These are phyloP conservation scores for Yamadazyma spencermartinsiae DNA, from an alignment of 1,139 yeast genomes.

Conservation along the genomic window DNA sequence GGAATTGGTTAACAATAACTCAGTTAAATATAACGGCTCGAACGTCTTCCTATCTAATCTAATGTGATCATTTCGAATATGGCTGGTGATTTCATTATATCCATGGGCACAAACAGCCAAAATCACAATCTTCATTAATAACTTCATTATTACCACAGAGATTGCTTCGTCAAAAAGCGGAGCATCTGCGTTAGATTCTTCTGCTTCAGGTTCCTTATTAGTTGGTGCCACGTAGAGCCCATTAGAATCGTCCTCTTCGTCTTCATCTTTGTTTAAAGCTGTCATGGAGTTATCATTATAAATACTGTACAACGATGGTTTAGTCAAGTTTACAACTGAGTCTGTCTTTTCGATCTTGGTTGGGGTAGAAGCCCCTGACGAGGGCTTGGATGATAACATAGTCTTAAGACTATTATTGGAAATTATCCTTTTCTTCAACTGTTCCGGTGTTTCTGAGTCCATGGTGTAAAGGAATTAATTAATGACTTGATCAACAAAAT, in stretches of 20 bases:
- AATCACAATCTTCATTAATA: slow-evolving; percentile 27
- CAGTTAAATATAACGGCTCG: slow-evolving; percentile 37
- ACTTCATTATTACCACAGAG: slow-evolving; percentile 7
- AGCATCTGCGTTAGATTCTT: background rate
- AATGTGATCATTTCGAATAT: slow-evolving; percentile 52
- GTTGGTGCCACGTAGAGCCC: slow-evolving; percentile 8
- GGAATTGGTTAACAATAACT: slow-evolving; percentile 32
- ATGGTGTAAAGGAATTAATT: slow-evolving; percentile 1
- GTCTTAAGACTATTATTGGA: slow-evolving; percentile 12
- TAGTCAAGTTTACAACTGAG: slow-evolving; percentile 47
- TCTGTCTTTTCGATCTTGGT: slow-evolving; percentile 40
- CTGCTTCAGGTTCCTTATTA: slow-evolving; percentile 3
- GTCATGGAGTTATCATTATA: slow-evolving; percentile 44
- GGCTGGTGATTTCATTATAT: slow-evolving; percentile 51
- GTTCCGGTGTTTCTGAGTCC: slow-evolving; percentile 7
- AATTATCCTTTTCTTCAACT: slow-evolving; percentile 9
- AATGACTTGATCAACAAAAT: background rate
- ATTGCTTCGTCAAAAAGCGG: slow-evolving; percentile 13
- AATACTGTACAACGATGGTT: slow-evolving; percentile 50
- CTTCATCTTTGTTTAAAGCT: slow-evolving; percentile 34
- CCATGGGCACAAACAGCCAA: slow-evolving; percentile 46
- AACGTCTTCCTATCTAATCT: slow-evolving; percentile 31
- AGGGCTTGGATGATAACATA: slow-evolving; percentile 2
- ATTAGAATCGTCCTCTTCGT: slow-evolving; percentile 17
- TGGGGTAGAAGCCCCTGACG: slow-evolving; percentile 18